These are phyloP conservation scores for Erysiphe pisi DNA, from an alignment of 2,329 filamentous ascomycete species.

Conservation along the genomic window DNA sequence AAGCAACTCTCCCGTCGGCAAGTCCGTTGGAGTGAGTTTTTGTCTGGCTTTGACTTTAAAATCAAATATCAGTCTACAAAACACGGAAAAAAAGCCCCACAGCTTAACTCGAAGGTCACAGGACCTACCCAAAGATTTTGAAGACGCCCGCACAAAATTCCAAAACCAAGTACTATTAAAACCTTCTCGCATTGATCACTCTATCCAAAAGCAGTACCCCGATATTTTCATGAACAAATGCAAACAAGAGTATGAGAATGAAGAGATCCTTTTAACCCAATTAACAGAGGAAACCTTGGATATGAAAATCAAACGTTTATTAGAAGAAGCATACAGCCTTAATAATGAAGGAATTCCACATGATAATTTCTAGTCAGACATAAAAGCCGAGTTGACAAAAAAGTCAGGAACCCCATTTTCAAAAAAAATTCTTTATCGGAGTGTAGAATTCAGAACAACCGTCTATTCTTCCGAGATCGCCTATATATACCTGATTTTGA, in stretches of 20 bases:
- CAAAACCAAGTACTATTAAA: background rate
- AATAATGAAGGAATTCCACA: background rate
- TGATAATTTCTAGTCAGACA: background rate
- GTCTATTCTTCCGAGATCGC: constrained; percentile 3
- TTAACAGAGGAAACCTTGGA: background rate
- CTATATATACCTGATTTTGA: background rate
- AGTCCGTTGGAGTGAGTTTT: background rate
- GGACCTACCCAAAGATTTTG: background rate
- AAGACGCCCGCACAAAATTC: background rate
- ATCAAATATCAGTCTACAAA: background rate
- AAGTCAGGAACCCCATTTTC: background rate
- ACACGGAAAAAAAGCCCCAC: background rate
- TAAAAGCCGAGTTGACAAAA: constrained; percentile 13
- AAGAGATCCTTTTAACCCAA: background rate
- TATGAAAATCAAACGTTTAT: background rate
- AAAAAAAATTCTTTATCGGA: constrained; percentile 7
- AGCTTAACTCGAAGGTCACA: constrained; percentile 1
- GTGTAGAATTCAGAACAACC: constrained; percentile 15
- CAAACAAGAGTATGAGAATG: background rate
- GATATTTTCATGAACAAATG: background rate
- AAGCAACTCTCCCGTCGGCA: background rate
- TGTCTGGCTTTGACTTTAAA: background rate
- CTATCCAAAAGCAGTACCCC: background rate
- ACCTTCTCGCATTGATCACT: background rate
- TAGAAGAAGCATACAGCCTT: background rate